phyloP scores from a whole-genome alignment of 768 basidiomycete species.

The Serpula lacrymans region DNA sequence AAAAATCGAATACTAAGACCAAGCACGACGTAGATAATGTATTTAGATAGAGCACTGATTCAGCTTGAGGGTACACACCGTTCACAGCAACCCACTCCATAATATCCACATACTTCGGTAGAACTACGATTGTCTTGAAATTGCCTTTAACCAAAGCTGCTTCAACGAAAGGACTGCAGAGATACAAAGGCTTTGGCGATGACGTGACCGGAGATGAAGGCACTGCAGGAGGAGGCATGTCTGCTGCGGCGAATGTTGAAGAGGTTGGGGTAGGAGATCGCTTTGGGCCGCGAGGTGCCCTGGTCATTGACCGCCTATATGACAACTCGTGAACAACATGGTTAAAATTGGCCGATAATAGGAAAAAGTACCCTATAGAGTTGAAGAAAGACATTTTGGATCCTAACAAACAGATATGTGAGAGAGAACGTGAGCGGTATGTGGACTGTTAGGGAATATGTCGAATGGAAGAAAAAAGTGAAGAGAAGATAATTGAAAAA shows the following conservation, averaged over 20 bases:
- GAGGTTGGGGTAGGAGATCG: constrained; percentile 76
- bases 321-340: not conserved
- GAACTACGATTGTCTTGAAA: constrained; percentile 96
- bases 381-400: constrained; percentile 77
- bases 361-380: constrained; percentile 64
- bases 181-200: constrained; percentile 67
- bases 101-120: constrained; percentile 92
- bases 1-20: constrained; percentile 82
- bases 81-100: constrained; percentile 98
- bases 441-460: too few relatives aligned
- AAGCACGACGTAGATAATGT: constrained; percentile 1
- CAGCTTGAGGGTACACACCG: constrained; percentile 66
- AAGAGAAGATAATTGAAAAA: not conserved
- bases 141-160: constrained; percentile 96
- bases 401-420: not conserved
- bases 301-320: constrained; percentile 69
- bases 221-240: constrained; percentile 38
- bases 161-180: constrained; percentile 93
- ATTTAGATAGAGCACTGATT: not conserved
- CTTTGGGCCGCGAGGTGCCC: constrained; percentile 65
- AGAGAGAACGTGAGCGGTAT: constrained; percentile 1
- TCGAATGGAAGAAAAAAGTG: not conserved
- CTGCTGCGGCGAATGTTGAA: constrained; percentile 48
- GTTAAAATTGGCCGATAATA: not conserved
- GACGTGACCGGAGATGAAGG: constrained; percentile 35